Base-by-base conservation (phyloP, 805 yeast species). In the Saccharomyces paradoxus region DNA sequence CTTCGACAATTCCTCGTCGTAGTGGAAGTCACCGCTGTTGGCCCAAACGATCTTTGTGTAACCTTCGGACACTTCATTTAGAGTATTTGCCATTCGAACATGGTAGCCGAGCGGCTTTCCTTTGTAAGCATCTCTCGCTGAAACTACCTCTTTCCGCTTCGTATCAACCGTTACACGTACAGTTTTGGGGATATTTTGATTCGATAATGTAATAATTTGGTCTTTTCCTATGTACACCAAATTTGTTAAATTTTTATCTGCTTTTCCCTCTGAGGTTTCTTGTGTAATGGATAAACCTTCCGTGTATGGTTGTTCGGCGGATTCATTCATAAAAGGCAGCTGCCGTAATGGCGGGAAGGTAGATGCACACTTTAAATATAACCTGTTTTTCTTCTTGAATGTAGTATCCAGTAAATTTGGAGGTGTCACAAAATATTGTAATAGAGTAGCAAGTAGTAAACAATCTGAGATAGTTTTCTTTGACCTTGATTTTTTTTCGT, bases 351-450 rank as follows among this genome's bases (percentile, higher is more conserved):
- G 81, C 41, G 96, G 97, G 55, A 86, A 76, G 58, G 79, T 81
- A 41, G 75, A 74, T 0, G 96, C 96, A 58, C 80, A 77, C 54
- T 77, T 76, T 66, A 87, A 81, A 64, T 81, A 78, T 37, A 71
- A 67, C 29, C 67, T 55, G 57, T 74, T 64, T 60, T 75, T 71
- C 24, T 75, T 72, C 57, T 78, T 75, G 72, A 89, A 88, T 4
- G 85, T 76, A 1, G 83, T 70, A 56, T 84, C 83, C 21, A 83
- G 79, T 48, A 90, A 74, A 63, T 90, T 87, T 50, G 89, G 86
- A 1, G 97, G 96, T 0, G 96, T 89, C 12, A 89, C 82, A 64
- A 88, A 88, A 66, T 74, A 89, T 66, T 89, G 96, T 53, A 90
- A 71, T 46, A 90, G 73, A 0, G 84, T 74, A 1, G 92, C 90